Conservation (phyloP, 2,329 filamentous ascomycete genomes). For the Aspergillus chevalieri region DNA sequence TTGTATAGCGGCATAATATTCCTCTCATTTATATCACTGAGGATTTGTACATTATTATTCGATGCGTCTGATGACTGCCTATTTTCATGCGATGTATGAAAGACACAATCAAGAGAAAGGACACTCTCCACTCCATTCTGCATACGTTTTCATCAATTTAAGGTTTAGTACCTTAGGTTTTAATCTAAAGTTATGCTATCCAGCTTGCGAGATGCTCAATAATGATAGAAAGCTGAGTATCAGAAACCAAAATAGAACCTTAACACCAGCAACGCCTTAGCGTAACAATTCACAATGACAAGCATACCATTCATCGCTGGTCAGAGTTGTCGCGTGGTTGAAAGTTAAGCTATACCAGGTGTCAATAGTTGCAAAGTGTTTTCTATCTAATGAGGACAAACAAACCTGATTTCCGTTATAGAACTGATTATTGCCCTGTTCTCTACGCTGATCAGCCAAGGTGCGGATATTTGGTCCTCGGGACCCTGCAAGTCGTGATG, state of each 20-base stretch:
- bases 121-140: conserved; percentile 13
- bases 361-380: neutral
- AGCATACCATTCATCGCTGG: neutral
- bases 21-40: conserved; percentile 12
- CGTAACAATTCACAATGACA: neutral
- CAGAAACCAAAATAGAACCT: neutral
- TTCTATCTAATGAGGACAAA: conserved; percentile 5
- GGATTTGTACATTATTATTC: neutral
- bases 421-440: conserved; percentile 59
- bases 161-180: too few species aligned
- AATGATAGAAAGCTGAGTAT: too few species aligned
- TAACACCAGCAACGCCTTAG: conserved; percentile 1
- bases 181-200: too few species aligned
- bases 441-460: conserved; percentile 49
- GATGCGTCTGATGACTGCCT: conserved; percentile 4
- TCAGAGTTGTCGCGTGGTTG: conserved; percentile 13
- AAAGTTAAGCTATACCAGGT: conserved; percentile 16
- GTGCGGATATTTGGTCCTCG: conserved; percentile 43
- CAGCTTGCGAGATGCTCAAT: too few species aligned
- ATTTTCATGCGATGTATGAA: conserved; percentile 3
- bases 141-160: neutral
- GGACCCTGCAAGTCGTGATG: conserved; percentile 7
- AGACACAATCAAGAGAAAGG: conserved; percentile 5
- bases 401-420: conserved; percentile 89
- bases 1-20: conserved; percentile 17